Percentiles rank a stretch among this genome's conserved stretches.
Evolutionary conservation across 108 stramenopile species (phyloP).

Genomic region (Nitzschia sp.): DNA sequence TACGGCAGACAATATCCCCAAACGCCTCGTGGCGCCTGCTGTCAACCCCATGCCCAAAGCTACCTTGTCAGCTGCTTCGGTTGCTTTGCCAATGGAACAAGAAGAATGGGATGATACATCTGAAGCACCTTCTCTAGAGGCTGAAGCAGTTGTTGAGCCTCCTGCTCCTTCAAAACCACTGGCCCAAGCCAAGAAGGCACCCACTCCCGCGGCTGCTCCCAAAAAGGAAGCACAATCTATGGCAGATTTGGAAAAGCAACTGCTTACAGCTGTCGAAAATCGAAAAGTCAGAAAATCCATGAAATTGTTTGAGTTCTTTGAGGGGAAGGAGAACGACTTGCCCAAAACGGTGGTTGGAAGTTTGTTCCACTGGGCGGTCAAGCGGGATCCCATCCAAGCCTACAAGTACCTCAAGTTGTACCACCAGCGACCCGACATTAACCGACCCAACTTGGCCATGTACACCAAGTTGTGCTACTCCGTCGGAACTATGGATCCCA

Average conservation of each 20-base stretch:
- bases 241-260: neutral
- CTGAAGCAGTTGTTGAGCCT: neutral
- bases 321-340: neutral
- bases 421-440: constrained; percentile 3
- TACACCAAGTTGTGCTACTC: constrained; percentile 13
- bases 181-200: neutral
- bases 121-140: neutral
- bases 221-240: neutral
- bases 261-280: constrained; percentile 1
- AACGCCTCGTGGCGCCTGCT: neutral
- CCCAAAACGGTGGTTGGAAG: neutral
- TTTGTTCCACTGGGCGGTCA: constrained; percentile 2
- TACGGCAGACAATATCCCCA: neutral
- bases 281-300: neutral
- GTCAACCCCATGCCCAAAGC: neutral
- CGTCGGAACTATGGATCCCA: constrained; percentile 8
- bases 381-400: constrained; percentile 6
- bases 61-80: neutral
- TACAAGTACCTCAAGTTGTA: constrained; percentile 2
- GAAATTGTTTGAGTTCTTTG: constrained; percentile 7
- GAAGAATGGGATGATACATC: neutral
- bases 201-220: neutral
- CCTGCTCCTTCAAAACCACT: too few species aligned
- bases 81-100: neutral
- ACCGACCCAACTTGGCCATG: constrained; percentile 3